Evolutionary conservation across 371 early-diverging fungal species (phyloP).

Genomic region (Funneliformis caledonium): DNA sequence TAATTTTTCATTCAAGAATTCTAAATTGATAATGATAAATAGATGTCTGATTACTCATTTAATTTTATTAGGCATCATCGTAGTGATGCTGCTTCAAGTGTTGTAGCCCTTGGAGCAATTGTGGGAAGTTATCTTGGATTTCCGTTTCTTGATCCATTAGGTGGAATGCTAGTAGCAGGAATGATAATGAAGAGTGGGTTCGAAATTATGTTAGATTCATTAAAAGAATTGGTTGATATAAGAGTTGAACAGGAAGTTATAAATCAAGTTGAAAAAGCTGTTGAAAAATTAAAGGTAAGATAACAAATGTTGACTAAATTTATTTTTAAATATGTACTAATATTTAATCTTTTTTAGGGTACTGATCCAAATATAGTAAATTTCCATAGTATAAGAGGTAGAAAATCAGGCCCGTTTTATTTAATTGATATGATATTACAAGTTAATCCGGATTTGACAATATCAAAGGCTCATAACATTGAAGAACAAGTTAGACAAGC

Average conservation of each 20-base stretch:
- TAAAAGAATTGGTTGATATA: conserved; percentile 56
- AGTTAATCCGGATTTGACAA: background rate
- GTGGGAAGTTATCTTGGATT: conserved; percentile 64
- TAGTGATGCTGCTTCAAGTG: conserved; percentile 68
- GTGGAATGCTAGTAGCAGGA: conserved; percentile 65
- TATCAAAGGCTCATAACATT: conserved; percentile 16
- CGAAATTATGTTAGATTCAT: conserved; percentile 51
- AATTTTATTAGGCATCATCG: conserved; percentile 65
- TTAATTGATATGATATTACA: conserved; percentile 36
- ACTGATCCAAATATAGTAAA: conserved; percentile 19
- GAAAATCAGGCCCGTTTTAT: conserved; percentile 36
- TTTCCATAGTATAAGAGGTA: conserved; percentile 28
- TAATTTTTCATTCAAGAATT: too few relatives aligned
- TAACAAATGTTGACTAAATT: background rate
- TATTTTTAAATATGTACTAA: background rate
- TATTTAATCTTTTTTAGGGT: background rate
- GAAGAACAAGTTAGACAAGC: conserved; percentile 12
- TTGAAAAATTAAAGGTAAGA: conserved; percentile 29
- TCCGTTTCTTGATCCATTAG: conserved; percentile 70
- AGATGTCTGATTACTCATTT: background rate
- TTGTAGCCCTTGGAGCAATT: conserved; percentile 68
- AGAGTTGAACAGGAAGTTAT: conserved; percentile 47
- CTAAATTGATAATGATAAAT: background rate
- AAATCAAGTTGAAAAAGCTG: conserved; percentile 42
- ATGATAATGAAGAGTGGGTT: conserved; percentile 65